These are phyloP conservation scores for Cercospora sp. DNA, from an alignment of 2,329 filamentous ascomycete genomes.

Conservation along the genomic window DNA sequence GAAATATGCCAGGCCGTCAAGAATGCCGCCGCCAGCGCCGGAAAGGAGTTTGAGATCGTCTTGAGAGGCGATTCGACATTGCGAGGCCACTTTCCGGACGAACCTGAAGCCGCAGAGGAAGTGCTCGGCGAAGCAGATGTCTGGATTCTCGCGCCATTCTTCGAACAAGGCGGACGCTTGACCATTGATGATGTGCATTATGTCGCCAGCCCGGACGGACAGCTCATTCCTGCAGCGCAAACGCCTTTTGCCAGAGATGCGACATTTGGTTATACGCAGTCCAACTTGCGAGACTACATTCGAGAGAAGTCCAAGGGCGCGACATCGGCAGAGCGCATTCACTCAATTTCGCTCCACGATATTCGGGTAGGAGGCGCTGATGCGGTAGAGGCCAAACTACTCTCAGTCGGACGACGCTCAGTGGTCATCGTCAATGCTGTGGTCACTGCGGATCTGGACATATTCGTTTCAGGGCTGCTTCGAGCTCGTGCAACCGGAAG, in stretches of 20 bases:
- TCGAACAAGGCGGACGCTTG: constrained; percentile 58
- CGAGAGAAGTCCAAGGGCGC: constrained; percentile 54
- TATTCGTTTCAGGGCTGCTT: constrained; percentile 54
- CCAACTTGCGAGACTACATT: constrained; percentile 55
- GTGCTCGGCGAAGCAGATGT: constrained; percentile 54
- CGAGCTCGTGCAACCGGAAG: constrained; percentile 42
- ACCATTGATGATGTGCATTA: constrained; percentile 61
- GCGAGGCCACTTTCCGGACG: constrained; percentile 57
- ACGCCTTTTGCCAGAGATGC: constrained; percentile 60
- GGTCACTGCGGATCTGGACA: constrained; percentile 56
- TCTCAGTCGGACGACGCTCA: constrained; percentile 39
- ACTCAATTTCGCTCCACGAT: constrained; percentile 50
- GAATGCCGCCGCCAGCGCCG: constrained; percentile 45
- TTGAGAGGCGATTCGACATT: constrained; percentile 59
- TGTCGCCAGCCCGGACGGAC: constrained; percentile 54
- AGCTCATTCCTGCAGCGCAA: constrained; percentile 52
- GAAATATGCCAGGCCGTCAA: constrained; percentile 55
- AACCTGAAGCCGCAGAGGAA: constrained; percentile 47
- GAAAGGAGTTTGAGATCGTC: constrained; percentile 54
- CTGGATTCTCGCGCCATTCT: constrained; percentile 60
- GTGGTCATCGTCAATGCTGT: constrained; percentile 57
- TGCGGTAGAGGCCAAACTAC: constrained; percentile 46
- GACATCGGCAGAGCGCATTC: constrained; percentile 43
- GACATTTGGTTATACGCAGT: constrained; percentile 58
- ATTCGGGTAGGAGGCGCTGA: constrained; percentile 51